A percentile compares a stretch with the other conserved stretches of the same genome.
Evolutionary conservation across 2,329 filamentous ascomycete species (phyloP).

Genomic region (Exophiala xenobiotica): DNA sequence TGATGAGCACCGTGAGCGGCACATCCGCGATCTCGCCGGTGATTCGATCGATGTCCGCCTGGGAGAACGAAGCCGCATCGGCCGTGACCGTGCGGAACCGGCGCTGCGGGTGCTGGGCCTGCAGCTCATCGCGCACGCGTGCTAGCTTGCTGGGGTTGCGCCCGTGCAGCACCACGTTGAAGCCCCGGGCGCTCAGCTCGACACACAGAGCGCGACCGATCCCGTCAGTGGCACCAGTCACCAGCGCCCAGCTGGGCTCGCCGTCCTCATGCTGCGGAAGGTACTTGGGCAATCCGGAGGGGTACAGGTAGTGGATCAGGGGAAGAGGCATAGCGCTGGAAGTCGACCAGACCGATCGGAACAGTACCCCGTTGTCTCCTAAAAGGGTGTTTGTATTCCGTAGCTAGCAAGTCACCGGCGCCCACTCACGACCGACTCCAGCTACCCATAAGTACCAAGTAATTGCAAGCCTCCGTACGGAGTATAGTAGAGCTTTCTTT

Average conservation of each 20-base stretch:
- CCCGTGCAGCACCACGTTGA: constrained; percentile 81
- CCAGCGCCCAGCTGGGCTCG: constrained; percentile 80
- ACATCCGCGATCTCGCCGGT: constrained; percentile 38
- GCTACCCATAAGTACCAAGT: too few relatives aligned
- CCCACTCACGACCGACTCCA: background rate
- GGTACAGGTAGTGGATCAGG: constrained; percentile 4
- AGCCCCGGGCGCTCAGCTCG: constrained; percentile 84
- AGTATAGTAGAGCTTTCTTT: background rate
- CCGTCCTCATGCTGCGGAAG: constrained; percentile 35
- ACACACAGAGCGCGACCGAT: constrained; percentile 93
- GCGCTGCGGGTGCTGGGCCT: background rate
- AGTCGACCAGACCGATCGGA: background rate
- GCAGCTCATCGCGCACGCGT: constrained; percentile 41
- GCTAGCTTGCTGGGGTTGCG: constrained; percentile 52
- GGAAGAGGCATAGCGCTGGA: background rate
- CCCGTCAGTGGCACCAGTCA: constrained; percentile 93
- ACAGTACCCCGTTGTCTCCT: background rate
- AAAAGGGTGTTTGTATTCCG: background rate
- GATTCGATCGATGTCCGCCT: constrained; percentile 28
- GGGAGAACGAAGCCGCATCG: constrained; percentile 39
- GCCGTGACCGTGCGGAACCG: constrained; percentile 40
- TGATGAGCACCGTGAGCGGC: constrained; percentile 54
- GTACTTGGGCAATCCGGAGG: constrained; percentile 2
- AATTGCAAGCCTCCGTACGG: background rate
- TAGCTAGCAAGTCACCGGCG: background rate